Percentiles rank a stretch among this genome's conserved stretches.
These are phyloP conservation scores for Naematelia aurantialba DNA, from an alignment of 768 basidiomycete species.

Conservation along the genomic window DNA sequence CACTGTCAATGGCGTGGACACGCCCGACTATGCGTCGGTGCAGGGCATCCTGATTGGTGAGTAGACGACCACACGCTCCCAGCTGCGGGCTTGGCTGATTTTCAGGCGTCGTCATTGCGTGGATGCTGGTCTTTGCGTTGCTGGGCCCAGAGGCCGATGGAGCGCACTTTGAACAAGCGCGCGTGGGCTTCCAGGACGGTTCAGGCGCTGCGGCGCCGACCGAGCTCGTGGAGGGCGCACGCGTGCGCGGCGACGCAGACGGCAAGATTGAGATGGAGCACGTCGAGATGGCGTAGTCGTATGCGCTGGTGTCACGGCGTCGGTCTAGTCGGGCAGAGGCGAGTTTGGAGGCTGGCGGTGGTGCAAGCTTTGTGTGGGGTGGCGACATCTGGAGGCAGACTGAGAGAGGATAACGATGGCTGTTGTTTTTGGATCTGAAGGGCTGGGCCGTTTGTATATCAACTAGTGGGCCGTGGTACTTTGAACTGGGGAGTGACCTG, in stretches of 20 bases:
- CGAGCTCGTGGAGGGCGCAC: constrained; percentile 34
- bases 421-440: too few species aligned
- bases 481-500: too few species aligned
- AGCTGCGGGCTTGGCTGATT: background rate
- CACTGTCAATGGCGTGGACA: constrained; percentile 56
- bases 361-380: too few species aligned
- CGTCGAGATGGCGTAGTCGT: constrained; percentile 18
- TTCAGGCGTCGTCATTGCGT: constrained; percentile 61
- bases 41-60: constrained; percentile 81
- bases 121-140: constrained; percentile 69
- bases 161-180: constrained; percentile 77
- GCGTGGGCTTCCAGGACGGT: constrained; percentile 73
- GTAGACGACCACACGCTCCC: background rate
- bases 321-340: too few species aligned
- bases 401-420: too few species aligned
- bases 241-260: constrained; percentile 49
- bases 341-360: too few species aligned
- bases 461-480: too few species aligned
- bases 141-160: constrained; percentile 78
- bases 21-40: constrained; percentile 66
- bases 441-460: too few species aligned
- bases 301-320: background rate
- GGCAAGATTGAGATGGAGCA: constrained; percentile 26
- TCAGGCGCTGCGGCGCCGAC: constrained; percentile 51
- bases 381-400: too few species aligned